Conservation (phyloP, 2,329 filamentous ascomycete genomes). For the Calonectria leucothoes region DNA sequence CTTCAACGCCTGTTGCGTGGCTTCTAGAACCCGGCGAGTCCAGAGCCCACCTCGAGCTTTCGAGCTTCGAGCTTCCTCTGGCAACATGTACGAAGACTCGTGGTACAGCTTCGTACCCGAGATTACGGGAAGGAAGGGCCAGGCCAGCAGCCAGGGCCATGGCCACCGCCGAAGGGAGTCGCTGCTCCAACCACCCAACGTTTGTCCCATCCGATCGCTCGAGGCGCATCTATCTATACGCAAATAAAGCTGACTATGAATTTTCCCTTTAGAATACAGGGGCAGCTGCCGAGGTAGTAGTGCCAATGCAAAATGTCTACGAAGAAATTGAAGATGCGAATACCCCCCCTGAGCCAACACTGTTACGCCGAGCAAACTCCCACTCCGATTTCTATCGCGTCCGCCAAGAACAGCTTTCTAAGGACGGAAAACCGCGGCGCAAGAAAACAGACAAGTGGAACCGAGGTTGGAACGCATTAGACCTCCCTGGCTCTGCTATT, state of each 20-base stretch:
- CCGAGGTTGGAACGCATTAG: constrained; percentile 64
- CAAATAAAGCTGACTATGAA: constrained; percentile 40
- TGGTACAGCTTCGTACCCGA: constrained; percentile 85
- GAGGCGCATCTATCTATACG: constrained; percentile 24
- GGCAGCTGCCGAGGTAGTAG: constrained; percentile 62
- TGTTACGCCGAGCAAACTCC: constrained; percentile 77
- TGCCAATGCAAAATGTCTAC: constrained; percentile 67
- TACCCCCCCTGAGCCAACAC: constrained; percentile 73
- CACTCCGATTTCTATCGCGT: constrained; percentile 80
- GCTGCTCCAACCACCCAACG: constrained; percentile 74
- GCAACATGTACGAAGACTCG: constrained; percentile 81
- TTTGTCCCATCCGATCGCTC: constrained; percentile 43
- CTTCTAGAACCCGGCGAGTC: constrained; percentile 40
- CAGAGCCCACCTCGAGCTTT: constrained; percentile 22
- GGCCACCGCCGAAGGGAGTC: constrained; percentile 76
- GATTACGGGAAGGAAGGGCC: constrained; percentile 62
- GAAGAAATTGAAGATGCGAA: constrained; percentile 67
- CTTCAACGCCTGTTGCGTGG: constrained; percentile 43
- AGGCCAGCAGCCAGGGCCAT: constrained; percentile 55
- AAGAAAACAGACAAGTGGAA: constrained; percentile 53
- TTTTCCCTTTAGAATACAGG: constrained; percentile 60
- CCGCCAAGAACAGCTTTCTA: constrained; percentile 66
- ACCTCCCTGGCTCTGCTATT: constrained; percentile 42
- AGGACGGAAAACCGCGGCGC: constrained; percentile 57
- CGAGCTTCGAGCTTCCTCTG: constrained; percentile 31